These are phyloP conservation scores for Elongisporangium anandrum DNA, from an alignment of 352 stramenopile species.

Conservation along the genomic window DNA sequence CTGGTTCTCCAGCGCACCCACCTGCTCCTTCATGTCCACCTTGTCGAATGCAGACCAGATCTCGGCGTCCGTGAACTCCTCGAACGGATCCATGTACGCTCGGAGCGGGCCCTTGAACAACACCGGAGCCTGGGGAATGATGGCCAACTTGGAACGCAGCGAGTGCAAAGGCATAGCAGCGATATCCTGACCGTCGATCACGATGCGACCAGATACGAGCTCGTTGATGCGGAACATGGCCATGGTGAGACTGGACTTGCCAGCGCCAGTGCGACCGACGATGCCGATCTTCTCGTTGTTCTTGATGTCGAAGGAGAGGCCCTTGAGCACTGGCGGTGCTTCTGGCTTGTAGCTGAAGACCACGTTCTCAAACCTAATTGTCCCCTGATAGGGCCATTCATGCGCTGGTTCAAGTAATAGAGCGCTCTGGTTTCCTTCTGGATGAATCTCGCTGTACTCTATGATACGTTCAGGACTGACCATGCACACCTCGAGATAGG, in stretches of 20 bases:
- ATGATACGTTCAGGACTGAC: constrained; percentile 40
- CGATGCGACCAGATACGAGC: constrained; percentile 38
- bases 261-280: constrained; percentile 81
- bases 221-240: constrained; percentile 88
- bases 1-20: constrained; percentile 6
- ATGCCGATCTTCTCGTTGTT: constrained; percentile 74
- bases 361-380: constrained; percentile 79
- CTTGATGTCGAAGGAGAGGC: constrained; percentile 48
- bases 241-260: constrained; percentile 83
- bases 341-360: constrained; percentile 70
- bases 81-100: constrained; percentile 88
- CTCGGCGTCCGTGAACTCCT: constrained; percentile 66
- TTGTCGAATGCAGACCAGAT: constrained; percentile 55
- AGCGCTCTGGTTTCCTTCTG: constrained; percentile 12
- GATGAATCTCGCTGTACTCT: constrained; percentile 30
- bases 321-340: constrained; percentile 37
- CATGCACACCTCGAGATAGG: constrained; percentile 34
- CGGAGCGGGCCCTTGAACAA: constrained; percentile 88
- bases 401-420: constrained; percentile 15
- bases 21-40: constrained; percentile 45
- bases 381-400: constrained; percentile 68
- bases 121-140: constrained; percentile 73
- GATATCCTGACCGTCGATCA: constrained; percentile 39
- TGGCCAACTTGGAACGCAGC: constrained; percentile 25
- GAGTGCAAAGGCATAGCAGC: constrained; percentile 20